Percentiles rank a stretch among this genome's conserved stretches.
Evolutionary conservation across 495 filamentous ascomycete species (phyloP).

Genomic region (Aspergillus conjunctus): DNA sequence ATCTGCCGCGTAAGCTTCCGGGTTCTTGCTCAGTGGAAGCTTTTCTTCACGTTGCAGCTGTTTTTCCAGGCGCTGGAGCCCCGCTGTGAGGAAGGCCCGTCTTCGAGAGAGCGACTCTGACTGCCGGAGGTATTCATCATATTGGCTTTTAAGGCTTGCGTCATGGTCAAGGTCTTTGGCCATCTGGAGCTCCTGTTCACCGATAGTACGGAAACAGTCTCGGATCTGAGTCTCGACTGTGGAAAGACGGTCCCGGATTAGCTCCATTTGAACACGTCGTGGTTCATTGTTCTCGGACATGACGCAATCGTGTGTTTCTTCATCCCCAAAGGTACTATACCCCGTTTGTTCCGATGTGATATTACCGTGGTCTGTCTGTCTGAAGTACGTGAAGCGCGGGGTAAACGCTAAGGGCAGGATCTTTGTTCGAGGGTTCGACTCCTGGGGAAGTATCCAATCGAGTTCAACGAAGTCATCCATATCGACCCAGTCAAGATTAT

Average conservation of each 20-base stretch:
- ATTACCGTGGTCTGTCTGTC: constrained; percentile 88
- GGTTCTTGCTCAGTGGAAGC: constrained; percentile 25
- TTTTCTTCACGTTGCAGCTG: constrained; percentile 50
- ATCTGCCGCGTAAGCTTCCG: constrained; percentile 50
- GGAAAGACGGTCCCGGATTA: constrained; percentile 78
- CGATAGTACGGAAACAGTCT: constrained; percentile 65
- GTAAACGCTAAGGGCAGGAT: constrained; percentile 91
- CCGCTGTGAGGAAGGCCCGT: constrained; percentile 72
- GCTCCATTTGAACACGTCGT: constrained; percentile 79
- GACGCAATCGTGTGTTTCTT: constrained; percentile 89
- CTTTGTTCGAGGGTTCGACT: constrained; percentile 87
- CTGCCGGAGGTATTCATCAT: constrained; percentile 70
- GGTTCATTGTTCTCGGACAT: constrained; percentile 95
- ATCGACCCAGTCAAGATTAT: constrained; percentile 93
- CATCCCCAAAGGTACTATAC: constrained; percentile 84
- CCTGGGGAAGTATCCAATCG: constrained; percentile 91
- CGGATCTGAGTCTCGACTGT: constrained; percentile 76
- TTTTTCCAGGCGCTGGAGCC: constrained; percentile 66
- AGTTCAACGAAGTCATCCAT: constrained; percentile 99
- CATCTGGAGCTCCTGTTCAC: constrained; percentile 65
- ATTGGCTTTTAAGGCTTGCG: constrained; percentile 56
- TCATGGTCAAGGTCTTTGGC: constrained; percentile 57
- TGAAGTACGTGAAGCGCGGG: constrained; percentile 94
- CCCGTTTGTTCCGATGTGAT: constrained; percentile 68
- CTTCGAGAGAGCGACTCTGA: constrained; percentile 70